A percentile compares a stretch with the other conserved stretches of the same genome.
Conservation (phyloP, 257 asterid genomes). For the Gentiana dahurica region DNA sequence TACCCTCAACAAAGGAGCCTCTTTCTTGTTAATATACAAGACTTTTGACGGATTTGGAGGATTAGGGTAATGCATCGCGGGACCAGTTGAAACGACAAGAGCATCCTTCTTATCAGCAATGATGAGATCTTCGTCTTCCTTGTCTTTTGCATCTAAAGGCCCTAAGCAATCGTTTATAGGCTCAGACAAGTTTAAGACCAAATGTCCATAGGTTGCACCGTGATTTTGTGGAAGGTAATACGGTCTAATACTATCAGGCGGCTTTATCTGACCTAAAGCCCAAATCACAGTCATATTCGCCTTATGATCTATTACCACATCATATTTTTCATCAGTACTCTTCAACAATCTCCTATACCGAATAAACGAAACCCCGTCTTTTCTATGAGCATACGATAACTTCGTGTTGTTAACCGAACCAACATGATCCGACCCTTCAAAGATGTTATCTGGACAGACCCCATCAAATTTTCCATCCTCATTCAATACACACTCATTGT, state of each 20-base stretch:
- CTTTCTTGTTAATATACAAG: slow-evolving; percentile 88
- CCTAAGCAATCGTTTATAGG: slow-evolving; percentile 74
- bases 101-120: slow-evolving; percentile 92
- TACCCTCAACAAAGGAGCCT: slow-evolving; percentile 82
- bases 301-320: slow-evolving; percentile 39
- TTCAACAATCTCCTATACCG: slow-evolving; percentile 64
- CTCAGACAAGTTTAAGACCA: slow-evolving; percentile 62
- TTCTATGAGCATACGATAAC: slow-evolving; percentile 78
- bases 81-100: slow-evolving; percentile 60
- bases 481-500: slow-evolving; percentile 63
- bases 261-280: slow-evolving; percentile 84
- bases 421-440: slow-evolving; percentile 30
- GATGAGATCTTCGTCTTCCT: slow-evolving; percentile 92
- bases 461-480: slow-evolving; percentile 61
- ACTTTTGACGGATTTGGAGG: slow-evolving; percentile 93
- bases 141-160: slow-evolving; percentile 83
- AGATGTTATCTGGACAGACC: slow-evolving; percentile 77
- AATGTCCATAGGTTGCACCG: slow-evolving; percentile 71
- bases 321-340: slow-evolving; percentile 51
- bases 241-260: slow-evolving; percentile 85
- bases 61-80: slow-evolving; percentile 81
- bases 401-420: slow-evolving; percentile 52
- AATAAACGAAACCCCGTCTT: slow-evolving; percentile 83
- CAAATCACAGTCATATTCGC: slow-evolving; percentile 72
- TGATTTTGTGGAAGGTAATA: slow-evolving; percentile 94